Evolutionary conservation across 1,284 basidiomycete genomes (phyloP), one percentile per base, ranked within the genome.

Genomic region (Tilletia caries): DNA sequence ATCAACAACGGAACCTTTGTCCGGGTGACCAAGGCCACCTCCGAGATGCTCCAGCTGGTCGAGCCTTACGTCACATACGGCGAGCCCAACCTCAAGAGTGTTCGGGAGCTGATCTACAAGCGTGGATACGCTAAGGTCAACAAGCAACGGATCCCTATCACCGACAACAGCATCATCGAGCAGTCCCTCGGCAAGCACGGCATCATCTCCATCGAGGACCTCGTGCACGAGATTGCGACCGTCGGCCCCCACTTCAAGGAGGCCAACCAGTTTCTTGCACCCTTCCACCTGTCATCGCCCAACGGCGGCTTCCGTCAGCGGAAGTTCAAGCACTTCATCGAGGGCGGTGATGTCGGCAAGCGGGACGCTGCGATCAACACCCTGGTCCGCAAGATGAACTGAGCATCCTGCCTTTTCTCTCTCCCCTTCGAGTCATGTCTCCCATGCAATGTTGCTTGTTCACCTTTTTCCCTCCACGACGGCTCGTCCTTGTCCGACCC

Each of bases 1-100:
- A 98, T 99, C 88, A 98, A 98, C 91, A 98, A 96, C 85, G 96
- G 95, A 86, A 91, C 98, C 72, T 98, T 99, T 84, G 89, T 99
- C 84, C 95, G 95, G 86, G 93, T 93, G 72, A 98, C 93, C 83
- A 87, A 89, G 86, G 95, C 96, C 48, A 98, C 95, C 68, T 89
- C 92, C 82, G 93, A 98, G 85, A 98, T 98, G 96, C 91, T 98
- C 81, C 92, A 93, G 85, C 89, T 98, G 70, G 90, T 98, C 78
- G 93, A 95, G 86, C 95, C 96, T 68, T 98, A 97, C 86, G 88
- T 99, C 82, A 92, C 96, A 68, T 79, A 78, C 78, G 90, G 92
- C 85, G 92, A 95, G 85, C 92, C 93, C 72, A 97, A 97, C 88
- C 87, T 98, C 82, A 97, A 97, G 86, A 90, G 94, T 62, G 91